These are phyloP conservation scores for Candida mesenterica DNA, from an alignment of 1,139 yeast species.

Conservation along the genomic window DNA sequence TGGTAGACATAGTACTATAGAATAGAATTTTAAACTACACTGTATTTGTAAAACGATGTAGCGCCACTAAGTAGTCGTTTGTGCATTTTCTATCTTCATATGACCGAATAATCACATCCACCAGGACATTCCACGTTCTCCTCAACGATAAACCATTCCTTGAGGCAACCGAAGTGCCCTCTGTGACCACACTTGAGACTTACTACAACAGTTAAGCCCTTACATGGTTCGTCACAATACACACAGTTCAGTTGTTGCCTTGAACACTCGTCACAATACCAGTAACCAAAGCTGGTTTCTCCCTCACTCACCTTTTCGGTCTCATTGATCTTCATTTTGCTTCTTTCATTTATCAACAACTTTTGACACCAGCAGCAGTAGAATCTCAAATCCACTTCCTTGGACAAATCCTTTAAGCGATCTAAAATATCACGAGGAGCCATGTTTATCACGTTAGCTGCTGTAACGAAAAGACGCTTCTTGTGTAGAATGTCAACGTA, in stretches of 20 bases:
- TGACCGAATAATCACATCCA: conserved; percentile 61
- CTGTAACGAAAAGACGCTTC: conserved; percentile 52
- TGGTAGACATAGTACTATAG: too few relatives aligned
- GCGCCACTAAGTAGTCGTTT: too few relatives aligned
- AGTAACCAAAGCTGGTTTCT: conserved; percentile 52
- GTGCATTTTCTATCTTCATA: too few relatives aligned
- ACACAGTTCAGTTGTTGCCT: conserved; percentile 64
- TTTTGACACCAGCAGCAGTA: conserved; percentile 69
- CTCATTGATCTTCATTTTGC: conserved; percentile 29
- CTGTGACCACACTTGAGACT: conserved; percentile 79
- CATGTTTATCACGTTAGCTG: conserved; percentile 56
- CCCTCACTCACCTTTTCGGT: background rate
- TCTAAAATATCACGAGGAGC: conserved; percentile 37
- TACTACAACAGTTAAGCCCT: conserved; percentile 67
- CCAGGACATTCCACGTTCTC: conserved; percentile 76
- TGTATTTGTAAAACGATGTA: background rate
- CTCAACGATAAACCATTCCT: conserved; percentile 71
- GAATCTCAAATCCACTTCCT: conserved; percentile 58
- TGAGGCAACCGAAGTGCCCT: conserved; percentile 80
- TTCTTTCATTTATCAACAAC: conserved; percentile 61
- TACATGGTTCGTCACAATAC: conserved; percentile 78
- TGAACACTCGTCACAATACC: conserved; percentile 82
- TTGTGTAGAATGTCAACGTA: conserved; percentile 60
- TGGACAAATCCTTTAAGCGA: conserved; percentile 45
- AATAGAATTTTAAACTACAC: background rate